Base-by-base conservation (phyloP, 306 rosid species). In the Corylus americana region DNA sequence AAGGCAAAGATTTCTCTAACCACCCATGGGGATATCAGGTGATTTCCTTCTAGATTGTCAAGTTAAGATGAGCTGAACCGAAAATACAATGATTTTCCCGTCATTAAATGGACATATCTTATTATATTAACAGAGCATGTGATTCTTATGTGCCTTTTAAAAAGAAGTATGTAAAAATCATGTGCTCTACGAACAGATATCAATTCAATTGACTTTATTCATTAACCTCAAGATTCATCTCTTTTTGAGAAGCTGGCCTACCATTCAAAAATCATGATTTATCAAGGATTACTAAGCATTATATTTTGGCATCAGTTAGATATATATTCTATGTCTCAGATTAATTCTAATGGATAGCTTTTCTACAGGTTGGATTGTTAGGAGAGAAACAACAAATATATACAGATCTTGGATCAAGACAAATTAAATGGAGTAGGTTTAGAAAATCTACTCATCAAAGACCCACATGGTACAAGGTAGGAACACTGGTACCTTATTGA, bases 401-500 rank as follows among this genome's bases (percentile, higher is more conserved):
- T 45, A 84, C 88, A 76, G 82, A 68, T 42, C 10, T 4, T 42
- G 94, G 92, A 73, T 83, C 87, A 49, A 86, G 89, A 77, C 79
- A 75, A 73, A 89, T 89, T 79, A 80, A 83, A 20, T 92, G 98
- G 98, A 54, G 61, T 70, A 76, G 75, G 17, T 79, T 88, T 17
- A 84, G 79, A 74, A 77, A 80, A 75, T 80, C 88, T 16, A 61
- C 68, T 31, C 61, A 78, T 25, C 86, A 78, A 76, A 90, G 92
- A 80, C 92, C 93, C 72, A 87, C 91, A 51, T 95, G 98, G 98
- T 95, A 91, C 44, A 82, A 86, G 98, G 98, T 95, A 89, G 22
- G 75, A 17, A 29, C 18, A 57, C 45, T 53, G 39, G 16, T 49
- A 55, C 8, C 22, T 14, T 17, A 2, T 31, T 67, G 9, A 8